Conservation (phyloP, 163 green algal genomes). For the Scenedesmus sp. region DNA sequence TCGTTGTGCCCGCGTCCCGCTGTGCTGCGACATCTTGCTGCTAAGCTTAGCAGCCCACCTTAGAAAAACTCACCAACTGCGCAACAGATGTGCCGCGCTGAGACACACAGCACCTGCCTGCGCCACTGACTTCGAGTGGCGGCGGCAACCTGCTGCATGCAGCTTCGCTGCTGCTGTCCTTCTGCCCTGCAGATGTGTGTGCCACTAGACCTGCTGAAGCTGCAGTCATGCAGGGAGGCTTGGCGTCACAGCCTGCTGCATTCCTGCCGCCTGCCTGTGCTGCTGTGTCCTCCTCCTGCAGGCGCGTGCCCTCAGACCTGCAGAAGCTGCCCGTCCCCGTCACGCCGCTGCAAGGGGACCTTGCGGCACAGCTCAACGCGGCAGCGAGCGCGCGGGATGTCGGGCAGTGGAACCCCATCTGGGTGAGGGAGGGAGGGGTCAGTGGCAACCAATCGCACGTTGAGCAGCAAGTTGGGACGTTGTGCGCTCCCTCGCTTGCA, state of each 20-base stretch:
- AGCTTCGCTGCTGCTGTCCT: not conserved
- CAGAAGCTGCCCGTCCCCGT: not conserved
- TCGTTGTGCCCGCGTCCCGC: no score
- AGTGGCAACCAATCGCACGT: no score
- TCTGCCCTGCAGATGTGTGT: not conserved
- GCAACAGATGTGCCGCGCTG: no score
- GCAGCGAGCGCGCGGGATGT: not conserved
- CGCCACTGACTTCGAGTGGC: no score
- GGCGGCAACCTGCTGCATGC: not conserved
- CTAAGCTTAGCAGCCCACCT: no score
- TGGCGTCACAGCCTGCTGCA: not conserved
- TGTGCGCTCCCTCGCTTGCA: no score
- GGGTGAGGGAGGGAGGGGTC: not conserved
- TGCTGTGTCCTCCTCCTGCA: not conserved
- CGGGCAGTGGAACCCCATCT: constrained; percentile 24
- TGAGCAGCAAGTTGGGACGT: no score
- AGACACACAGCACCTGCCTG: no score
- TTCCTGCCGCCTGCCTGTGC: not conserved
- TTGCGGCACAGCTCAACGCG: constrained; percentile 34
- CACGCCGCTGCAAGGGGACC: not conserved
- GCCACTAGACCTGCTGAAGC: not conserved
- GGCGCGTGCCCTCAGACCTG: not conserved
- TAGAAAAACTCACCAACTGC: no score
- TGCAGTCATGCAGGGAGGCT: not conserved
- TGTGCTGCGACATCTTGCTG: no score